Percentiles rank a stretch among this genome's conserved stretches.
Evolutionary conservation across 805 yeast species (phyloP).

Genomic region (Metschnikowia cerradonensis): DNA sequence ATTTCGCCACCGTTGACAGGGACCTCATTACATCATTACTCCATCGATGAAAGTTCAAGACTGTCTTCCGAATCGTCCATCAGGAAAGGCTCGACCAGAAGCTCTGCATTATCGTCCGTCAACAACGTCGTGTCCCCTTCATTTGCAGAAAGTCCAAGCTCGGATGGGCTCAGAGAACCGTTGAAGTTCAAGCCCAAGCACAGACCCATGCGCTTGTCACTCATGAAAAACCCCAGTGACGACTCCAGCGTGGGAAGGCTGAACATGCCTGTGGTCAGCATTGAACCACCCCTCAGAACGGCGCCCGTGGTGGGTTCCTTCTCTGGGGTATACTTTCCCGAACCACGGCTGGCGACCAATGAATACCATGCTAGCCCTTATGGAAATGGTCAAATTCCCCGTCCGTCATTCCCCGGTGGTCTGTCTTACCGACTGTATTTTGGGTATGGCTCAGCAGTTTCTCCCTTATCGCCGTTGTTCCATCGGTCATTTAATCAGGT

Average conservation of each 20-base stretch:
- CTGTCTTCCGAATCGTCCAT: not conserved
- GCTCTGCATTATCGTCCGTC: not conserved
- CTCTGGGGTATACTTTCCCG: conserved; percentile 6
- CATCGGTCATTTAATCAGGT: conserved; percentile 32
- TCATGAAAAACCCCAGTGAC: conserved; percentile 22
- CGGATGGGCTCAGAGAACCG: conserved; percentile 12
- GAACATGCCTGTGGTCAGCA: not conserved
- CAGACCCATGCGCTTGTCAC: conserved; percentile 38
- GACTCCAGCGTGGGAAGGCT: not conserved
- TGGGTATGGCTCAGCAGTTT: conserved; percentile 21
- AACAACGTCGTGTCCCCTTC: conserved; percentile 5
- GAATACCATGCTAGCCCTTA: not conserved
- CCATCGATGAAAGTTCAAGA: not conserved
- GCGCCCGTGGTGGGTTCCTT: conserved; percentile 23
- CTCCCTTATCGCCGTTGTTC: conserved; percentile 39
- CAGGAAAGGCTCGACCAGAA: not conserved
- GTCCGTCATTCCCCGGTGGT: not conserved
- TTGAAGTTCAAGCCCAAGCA: conserved; percentile 34
- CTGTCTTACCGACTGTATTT: conserved; percentile 3
- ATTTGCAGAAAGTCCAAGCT: conserved; percentile 2
- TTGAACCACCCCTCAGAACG: conserved; percentile 18
- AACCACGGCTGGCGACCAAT: conserved; percentile 15
- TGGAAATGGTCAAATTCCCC: not conserved
- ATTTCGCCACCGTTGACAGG: conserved; percentile 1
- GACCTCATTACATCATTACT: not conserved